Evolutionary conservation across 352 stramenopile genomes (phyloP).

Genomic region (Pythium brachiatum): DNA sequence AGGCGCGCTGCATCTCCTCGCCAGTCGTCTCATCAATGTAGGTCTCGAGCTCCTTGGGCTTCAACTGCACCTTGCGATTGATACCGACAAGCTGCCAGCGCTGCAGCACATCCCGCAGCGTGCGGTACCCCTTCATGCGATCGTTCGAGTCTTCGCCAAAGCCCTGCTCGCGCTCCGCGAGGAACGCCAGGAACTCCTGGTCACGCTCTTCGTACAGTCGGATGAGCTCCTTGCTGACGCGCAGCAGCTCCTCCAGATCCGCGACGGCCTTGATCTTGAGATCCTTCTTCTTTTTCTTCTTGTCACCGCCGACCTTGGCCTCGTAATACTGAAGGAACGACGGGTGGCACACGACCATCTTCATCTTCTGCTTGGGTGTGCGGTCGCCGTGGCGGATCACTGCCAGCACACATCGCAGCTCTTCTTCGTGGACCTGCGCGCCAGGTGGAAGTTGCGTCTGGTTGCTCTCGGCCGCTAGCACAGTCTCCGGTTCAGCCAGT

Average conservation of each 20-base stretch:
- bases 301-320: slow-evolving; percentile 40
- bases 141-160: slow-evolving; percentile 70
- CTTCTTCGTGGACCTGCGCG: slow-evolving; percentile 84
- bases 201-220: slow-evolving; percentile 61
- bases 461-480: slow-evolving; percentile 24
- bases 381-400: slow-evolving; percentile 99
- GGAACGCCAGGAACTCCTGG: slow-evolving; percentile 55
- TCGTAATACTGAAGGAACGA: slow-evolving; percentile 88
- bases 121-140: slow-evolving; percentile 79
- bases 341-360: slow-evolving; percentile 92
- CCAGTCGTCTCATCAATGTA: slow-evolving; percentile 13
- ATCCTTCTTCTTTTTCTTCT: slow-evolving; percentile 66
- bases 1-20: slow-evolving; percentile 46
- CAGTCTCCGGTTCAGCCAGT: slow-evolving; percentile 53
- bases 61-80: slow-evolving; percentile 98
- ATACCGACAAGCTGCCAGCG: slow-evolving; percentile 95
- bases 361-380: slow-evolving; percentile 99
- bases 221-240: slow-evolving; percentile 75
- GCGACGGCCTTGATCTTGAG: slow-evolving; percentile 86
- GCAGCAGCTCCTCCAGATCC: slow-evolving; percentile 75
- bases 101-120: slow-evolving; percentile 94
- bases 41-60: slow-evolving; percentile 63
- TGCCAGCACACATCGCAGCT: slow-evolving; percentile 98
- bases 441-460: slow-evolving; percentile 21
- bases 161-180: slow-evolving; percentile 54